phyloP scores from a whole-genome alignment of 2,329 filamentous ascomycete genomes.

The Aspergillus spinulosporus region DNA sequence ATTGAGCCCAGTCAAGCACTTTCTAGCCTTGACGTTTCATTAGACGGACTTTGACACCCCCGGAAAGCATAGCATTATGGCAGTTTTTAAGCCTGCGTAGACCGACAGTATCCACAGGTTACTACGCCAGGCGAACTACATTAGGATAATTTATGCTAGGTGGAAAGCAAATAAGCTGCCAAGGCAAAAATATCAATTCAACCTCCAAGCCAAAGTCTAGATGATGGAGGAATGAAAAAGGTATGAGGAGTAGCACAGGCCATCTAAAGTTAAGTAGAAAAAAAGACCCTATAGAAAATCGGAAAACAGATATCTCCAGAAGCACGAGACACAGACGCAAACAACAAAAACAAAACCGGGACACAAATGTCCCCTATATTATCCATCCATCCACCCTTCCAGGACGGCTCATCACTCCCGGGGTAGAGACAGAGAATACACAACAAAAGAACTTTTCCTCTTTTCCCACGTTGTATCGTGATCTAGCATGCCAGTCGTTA shows the following conservation, averaged over 20 bases:
- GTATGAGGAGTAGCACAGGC: slow-evolving; percentile 23
- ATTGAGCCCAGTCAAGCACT: too few species aligned
- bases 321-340: slow-evolving; percentile 7
- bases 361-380: not conserved
- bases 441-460: slow-evolving; percentile 24
- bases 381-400: slow-evolving; percentile 16
- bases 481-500: slow-evolving; percentile 37
- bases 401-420: slow-evolving; percentile 27
- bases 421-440: slow-evolving; percentile 2
- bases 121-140: not conserved
- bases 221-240: slow-evolving; percentile 14
- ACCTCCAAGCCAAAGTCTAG: slow-evolving; percentile 23
- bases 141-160: not conserved
- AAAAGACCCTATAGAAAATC: slow-evolving; percentile 20
- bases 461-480: slow-evolving; percentile 21
- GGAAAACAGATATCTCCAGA: slow-evolving; percentile 25
- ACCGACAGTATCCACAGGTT: too few species aligned
- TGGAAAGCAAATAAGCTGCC: not conserved
- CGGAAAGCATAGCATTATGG: too few species aligned
- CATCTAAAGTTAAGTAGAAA: slow-evolving; percentile 21
- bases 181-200: slow-evolving; percentile 15
- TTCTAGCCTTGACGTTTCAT: too few species aligned
- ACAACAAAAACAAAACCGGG: slow-evolving; percentile 9
- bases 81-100: too few species aligned
- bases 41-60: too few species aligned